A percentile compares a stretch with the other conserved stretches of the same genome.
Evolutionary conservation across 805 yeast genomes (phyloP).

Genomic region (Wickerhamomyces sydowiorum): DNA sequence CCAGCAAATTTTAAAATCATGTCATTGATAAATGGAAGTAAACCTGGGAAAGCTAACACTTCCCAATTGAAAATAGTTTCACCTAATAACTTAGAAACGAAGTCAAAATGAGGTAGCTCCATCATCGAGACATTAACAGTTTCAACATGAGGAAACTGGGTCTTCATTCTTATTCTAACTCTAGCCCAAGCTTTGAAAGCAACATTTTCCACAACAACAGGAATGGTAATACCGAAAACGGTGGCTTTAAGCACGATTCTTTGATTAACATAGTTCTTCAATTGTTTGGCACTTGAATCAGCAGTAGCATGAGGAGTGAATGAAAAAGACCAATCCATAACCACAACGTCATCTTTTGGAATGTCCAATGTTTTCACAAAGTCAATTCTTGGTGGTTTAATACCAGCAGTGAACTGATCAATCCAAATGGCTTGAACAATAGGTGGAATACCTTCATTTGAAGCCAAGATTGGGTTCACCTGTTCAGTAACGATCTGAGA

Average conservation of each 20-base stretch:
- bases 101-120: constrained; percentile 87
- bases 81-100: constrained; percentile 66
- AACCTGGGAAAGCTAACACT: constrained; percentile 79
- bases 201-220: constrained; percentile 74
- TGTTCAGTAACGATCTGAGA: constrained; percentile 81
- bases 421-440: constrained; percentile 82
- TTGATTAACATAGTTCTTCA: constrained; percentile 80
- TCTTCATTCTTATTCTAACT: constrained; percentile 83
- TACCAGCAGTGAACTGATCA: constrained; percentile 85
- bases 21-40: constrained; percentile 73
- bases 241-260: constrained; percentile 70
- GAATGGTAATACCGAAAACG: constrained; percentile 77
- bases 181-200: constrained; percentile 72
- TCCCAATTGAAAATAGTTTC: constrained; percentile 86
- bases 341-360: constrained; percentile 88
- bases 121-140: constrained; percentile 81
- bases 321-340: constrained; percentile 95
- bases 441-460: constrained; percentile 70
- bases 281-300: constrained; percentile 81
- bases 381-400: constrained; percentile 93
- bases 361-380: constrained; percentile 83
- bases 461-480: constrained; percentile 78
- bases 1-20: constrained; percentile 85
- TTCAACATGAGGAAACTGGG: constrained; percentile 88
- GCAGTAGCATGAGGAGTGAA: constrained; percentile 87